These are phyloP conservation scores for Trichophyton schoenleinii DNA, from an alignment of 2,329 filamentous ascomycete species.

Conservation along the genomic window DNA sequence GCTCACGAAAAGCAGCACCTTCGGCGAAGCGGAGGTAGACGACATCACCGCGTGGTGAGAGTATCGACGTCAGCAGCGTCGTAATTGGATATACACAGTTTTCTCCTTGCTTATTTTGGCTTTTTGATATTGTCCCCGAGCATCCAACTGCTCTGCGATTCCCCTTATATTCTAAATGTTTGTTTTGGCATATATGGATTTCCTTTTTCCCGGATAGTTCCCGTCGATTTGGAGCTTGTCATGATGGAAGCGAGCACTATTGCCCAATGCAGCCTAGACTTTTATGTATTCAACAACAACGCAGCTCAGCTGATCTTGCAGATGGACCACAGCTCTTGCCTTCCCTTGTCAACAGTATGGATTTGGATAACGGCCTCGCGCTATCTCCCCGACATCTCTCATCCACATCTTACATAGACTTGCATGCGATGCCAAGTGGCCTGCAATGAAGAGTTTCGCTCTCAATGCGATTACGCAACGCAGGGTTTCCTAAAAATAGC, in stretches of 20 bases:
- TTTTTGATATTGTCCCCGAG: background rate
- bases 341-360: background rate
- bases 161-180: background rate
- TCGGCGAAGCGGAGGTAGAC: conserved; percentile 89
- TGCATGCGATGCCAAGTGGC: background rate
- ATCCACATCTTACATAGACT: background rate
- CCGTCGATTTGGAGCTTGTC: background rate
- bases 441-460: background rate
- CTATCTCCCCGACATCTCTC: background rate
- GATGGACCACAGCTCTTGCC: background rate
- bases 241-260: background rate
- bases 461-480: background rate
- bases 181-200: background rate
- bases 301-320: background rate
- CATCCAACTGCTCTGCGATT: background rate
- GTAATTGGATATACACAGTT: background rate
- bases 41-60: conserved; percentile 87
- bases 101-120: background rate
- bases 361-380: no score
- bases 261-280: background rate
- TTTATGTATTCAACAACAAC: conserved; percentile 5
- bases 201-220: background rate
- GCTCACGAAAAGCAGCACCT: conserved; percentile 75
- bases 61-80: background rate
- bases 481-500: background rate